Conservation (phyloP, 169 alveolate genomes). For the Plasmodium inui region DNA sequence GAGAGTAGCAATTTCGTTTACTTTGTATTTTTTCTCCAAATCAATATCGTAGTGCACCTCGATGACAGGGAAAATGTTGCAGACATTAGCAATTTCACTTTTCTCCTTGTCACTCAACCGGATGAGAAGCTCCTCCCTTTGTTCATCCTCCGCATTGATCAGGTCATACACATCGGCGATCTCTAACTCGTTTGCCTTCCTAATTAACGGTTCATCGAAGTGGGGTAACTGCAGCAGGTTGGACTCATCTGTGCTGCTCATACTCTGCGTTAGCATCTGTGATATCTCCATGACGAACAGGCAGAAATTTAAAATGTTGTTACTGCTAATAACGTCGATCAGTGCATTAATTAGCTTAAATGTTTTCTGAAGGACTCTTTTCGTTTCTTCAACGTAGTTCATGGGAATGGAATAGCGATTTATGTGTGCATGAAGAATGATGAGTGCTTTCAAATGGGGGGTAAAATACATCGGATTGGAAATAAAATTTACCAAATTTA, state of each 20-base stretch:
- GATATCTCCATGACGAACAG: slow-evolving; percentile 96
- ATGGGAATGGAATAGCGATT: slow-evolving; percentile 90
- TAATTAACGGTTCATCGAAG: slow-evolving; percentile 87
- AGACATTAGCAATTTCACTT: slow-evolving; percentile 88
- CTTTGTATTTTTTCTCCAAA: slow-evolving; percentile 76
- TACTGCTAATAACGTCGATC: slow-evolving; percentile 97
- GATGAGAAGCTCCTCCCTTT: slow-evolving; percentile 89
- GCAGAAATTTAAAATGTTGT: slow-evolving; percentile 96
- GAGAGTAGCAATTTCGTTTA: slow-evolving; percentile 32
- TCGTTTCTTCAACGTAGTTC: slow-evolving; percentile 88
- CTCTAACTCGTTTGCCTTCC: slow-evolving; percentile 86
- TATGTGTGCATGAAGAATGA: slow-evolving; percentile 94
- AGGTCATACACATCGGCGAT: slow-evolving; percentile 95
- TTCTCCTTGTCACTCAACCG: slow-evolving; percentile 87
- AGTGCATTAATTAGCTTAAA: slow-evolving; percentile 94
- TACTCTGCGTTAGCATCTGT: slow-evolving; percentile 97
- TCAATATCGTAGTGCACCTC: slow-evolving; percentile 84
- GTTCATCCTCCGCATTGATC: slow-evolving; percentile 96
- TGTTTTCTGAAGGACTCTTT: slow-evolving; percentile 82
- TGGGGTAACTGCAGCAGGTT: slow-evolving; percentile 95
- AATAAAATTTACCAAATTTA: slow-evolving; percentile 31
- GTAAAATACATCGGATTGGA: slow-evolving; percentile 52
- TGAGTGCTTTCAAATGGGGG: slow-evolving; percentile 80
- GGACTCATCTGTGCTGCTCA: slow-evolving; percentile 88
- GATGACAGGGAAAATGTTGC: slow-evolving; percentile 92